Conservation (phyloP, 1,284 basidiomycete genomes). For the Chalciporus piperatoides region DNA sequence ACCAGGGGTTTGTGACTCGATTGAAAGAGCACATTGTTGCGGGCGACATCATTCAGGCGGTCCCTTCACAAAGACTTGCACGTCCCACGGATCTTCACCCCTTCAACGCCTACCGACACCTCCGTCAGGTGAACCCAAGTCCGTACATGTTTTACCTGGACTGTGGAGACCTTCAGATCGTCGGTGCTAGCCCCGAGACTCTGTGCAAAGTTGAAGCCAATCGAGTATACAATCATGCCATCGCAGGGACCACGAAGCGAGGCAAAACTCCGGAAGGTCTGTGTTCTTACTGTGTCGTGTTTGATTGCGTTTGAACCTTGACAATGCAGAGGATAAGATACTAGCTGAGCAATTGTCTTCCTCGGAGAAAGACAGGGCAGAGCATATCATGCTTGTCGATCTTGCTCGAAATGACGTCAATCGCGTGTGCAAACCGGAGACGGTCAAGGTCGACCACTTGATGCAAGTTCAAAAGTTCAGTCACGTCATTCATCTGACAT, state of each 20-base stretch:
- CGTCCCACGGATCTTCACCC: slow-evolving; percentile 89
- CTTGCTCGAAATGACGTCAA: slow-evolving; percentile 99
- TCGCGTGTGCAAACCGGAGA: slow-evolving; percentile 92
- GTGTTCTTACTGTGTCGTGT: slow-evolving; percentile 22
- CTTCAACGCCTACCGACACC: slow-evolving; percentile 94
- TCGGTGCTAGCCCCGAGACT: slow-evolving; percentile 97
- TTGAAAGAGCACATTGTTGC: slow-evolving; percentile 94
- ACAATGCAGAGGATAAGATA: slow-evolving; percentile 74
- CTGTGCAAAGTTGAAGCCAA: slow-evolving; percentile 93
- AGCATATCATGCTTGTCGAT: slow-evolving; percentile 99
- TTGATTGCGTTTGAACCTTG: slow-evolving; percentile 8
- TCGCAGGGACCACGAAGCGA: slow-evolving; percentile 91
- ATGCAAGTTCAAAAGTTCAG: slow-evolving; percentile 96
- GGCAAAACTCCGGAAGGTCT: slow-evolving; percentile 82
- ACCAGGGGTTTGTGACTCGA: slow-evolving; percentile 88
- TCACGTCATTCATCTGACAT: slow-evolving; percentile 97
- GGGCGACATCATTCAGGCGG: slow-evolving; percentile 99
- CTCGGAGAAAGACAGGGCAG: slow-evolving; percentile 94
- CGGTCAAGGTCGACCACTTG: slow-evolving; percentile 93
- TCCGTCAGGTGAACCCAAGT: slow-evolving; percentile 94
- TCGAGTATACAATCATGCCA: slow-evolving; percentile 96
- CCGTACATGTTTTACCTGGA: slow-evolving; percentile 99
- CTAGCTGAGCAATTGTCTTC: slow-evolving; percentile 73
- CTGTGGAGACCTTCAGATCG: slow-evolving; percentile 88
- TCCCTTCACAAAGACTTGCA: slow-evolving; percentile 89